Evolutionary conservation across 2,329 filamentous ascomycete genomes (phyloP), one percentile per base, ranked within the genome.

Genomic region (Amylocarpus encephaloides): DNA sequence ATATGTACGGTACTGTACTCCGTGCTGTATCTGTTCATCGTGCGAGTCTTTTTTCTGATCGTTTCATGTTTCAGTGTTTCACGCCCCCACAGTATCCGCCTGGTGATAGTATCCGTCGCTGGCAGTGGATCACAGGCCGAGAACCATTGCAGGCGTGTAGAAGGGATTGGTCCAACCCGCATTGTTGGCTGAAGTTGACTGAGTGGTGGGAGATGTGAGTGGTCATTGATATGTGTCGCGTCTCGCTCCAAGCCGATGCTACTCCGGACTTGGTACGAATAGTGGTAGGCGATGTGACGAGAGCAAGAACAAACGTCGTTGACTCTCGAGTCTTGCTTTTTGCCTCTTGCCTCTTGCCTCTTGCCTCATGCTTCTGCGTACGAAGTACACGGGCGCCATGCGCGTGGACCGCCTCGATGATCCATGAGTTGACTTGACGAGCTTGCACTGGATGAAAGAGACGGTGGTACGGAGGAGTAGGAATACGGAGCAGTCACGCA

Each of bases 141-240:
- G 15, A 22, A 16, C 12, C 32, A 35, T 32, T 15, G 44, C 19
- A 15, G 30, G 33, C 44, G 50, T 54, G 52, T 50, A 52, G 51
- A 45, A 45, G 19, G 50, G 48, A 49, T 34, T 40, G 11, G 45
- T 54, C 54, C 54, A 59, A 52, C 53, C 46, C 50, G 51, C 50
- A 51, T 58, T 32, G 47, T 18, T 43, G 52, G 56, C 55, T 54
- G 55, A 53, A 42, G 47, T 18, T 43, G 52, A 55, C 55, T 54
- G 55, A 53, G 44, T 48, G 55, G 43, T 51, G 52, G 36, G 53
- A 49, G 26, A 39, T 54, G 42, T 62, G 52, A 64, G 52, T 63
- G 62, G 62, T 45, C 43, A 36, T 39, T 7, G 34, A 53, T 39
- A 51, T 56, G 57, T 61, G 56, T 60, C 58, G 59, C 55, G 55